These are phyloP conservation scores for Agarophyton chilense DNA, from an alignment of 23 red algal genomes.

Conservation along the genomic window DNA sequence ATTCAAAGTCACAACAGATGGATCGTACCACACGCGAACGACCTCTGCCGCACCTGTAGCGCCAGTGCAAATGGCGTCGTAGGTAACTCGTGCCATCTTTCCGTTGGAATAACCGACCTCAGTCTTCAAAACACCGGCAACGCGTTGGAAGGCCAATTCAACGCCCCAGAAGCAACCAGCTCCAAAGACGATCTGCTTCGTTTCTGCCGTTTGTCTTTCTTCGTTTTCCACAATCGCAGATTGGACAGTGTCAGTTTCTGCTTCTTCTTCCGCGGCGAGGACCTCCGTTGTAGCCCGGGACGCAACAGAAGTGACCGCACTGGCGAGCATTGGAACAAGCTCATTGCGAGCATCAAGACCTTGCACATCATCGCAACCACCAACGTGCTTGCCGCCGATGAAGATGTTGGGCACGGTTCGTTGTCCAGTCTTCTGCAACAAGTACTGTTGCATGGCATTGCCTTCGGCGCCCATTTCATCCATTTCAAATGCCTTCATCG, in stretches of 20 bases:
- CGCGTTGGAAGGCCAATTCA: slow-evolving; percentile 66
- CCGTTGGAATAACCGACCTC: slow-evolving; percentile 78
- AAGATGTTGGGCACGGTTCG: slow-evolving; percentile 93
- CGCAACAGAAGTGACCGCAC: slow-evolving; percentile 6
- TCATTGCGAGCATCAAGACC: slow-evolving; percentile 37
- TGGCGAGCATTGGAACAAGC: slow-evolving; percentile 78
- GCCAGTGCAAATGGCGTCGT: slow-evolving; percentile 87
- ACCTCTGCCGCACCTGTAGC: slow-evolving; percentile 87
- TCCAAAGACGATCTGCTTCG: slow-evolving; percentile 64
- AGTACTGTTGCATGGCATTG: slow-evolving; percentile 56
- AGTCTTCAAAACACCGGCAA: slow-evolving; percentile 63
- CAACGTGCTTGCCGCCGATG: slow-evolving; percentile 80
- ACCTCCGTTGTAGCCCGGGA: slow-evolving; percentile 4
- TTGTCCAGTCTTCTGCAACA: slow-evolving; percentile 80
- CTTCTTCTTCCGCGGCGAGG: neutral
- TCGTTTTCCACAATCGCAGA: neutral
- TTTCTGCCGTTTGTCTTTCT: neutral
- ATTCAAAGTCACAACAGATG: slow-evolving; percentile 35
- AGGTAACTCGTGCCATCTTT: slow-evolving; percentile 70
- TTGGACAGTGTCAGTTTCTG: neutral
- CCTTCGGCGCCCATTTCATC: slow-evolving; percentile 75
- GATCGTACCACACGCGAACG: slow-evolving; percentile 89
- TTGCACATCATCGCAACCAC: slow-evolving; percentile 78
- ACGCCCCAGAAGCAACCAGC: slow-evolving; percentile 88
- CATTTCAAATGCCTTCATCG: slow-evolving; percentile 62